Evolutionary conservation across 176 grass and related monocot species (phyloP).

Genomic region (Aegilops umbellulata): DNA sequence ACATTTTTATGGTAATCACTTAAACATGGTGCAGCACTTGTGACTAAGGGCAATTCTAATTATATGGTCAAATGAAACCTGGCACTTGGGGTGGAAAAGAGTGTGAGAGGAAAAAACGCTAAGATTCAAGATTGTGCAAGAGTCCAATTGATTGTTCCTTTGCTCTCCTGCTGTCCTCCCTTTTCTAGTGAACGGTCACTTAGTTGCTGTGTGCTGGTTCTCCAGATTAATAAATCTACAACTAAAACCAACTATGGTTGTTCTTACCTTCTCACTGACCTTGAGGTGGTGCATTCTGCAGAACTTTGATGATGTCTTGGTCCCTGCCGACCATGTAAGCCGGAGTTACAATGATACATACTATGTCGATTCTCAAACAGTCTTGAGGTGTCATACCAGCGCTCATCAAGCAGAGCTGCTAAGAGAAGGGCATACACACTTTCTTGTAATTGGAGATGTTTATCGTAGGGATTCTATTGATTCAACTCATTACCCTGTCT

Average conservation of each 20-base stretch:
- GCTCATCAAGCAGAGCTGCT: slow-evolving; percentile 96
- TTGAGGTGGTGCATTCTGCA: slow-evolving; percentile 33
- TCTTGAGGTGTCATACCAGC: slow-evolving; percentile 83
- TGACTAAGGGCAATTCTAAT: neutral
- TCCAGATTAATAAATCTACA: neutral
- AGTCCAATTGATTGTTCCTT: neutral
- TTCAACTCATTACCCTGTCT: slow-evolving; percentile 95
- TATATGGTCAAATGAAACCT: neutral
- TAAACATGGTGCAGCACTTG: neutral
- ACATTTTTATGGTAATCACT: neutral
- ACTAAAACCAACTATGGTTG: neutral
- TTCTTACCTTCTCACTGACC: slow-evolving; percentile 21
- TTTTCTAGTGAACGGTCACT: neutral
- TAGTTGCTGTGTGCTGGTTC: neutral
- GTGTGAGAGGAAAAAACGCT: neutral
- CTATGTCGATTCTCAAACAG: slow-evolving; percentile 75
- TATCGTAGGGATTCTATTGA: slow-evolving; percentile 98
- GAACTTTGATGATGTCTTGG: slow-evolving; percentile 96
- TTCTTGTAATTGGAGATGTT: slow-evolving; percentile 97
- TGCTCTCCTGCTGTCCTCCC: neutral
- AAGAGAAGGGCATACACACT: slow-evolving; percentile 79
- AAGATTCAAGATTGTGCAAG: neutral
- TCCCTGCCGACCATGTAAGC: slow-evolving; percentile 86
- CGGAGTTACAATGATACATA: slow-evolving; percentile 98
- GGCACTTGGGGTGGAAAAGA: neutral